These are phyloP conservation scores for Boletus fagicola DNA, from an alignment of 768 basidiomycete species.

Conservation along the genomic window DNA sequence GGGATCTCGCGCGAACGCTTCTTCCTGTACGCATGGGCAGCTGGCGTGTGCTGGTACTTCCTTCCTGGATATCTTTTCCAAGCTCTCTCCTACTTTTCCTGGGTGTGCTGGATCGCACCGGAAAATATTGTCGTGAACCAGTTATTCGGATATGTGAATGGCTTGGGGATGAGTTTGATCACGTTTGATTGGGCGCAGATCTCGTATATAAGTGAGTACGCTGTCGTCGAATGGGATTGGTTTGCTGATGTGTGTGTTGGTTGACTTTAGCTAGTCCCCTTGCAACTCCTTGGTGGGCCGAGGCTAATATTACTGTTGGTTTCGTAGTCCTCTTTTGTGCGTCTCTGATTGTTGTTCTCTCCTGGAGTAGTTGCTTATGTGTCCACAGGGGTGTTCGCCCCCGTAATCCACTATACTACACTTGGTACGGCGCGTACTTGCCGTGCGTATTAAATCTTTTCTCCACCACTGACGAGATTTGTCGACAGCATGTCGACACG, in stretches of 20 bases:
- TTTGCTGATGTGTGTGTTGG: background rate
- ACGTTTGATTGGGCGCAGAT: constrained; percentile 84
- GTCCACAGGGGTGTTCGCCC: constrained; percentile 49
- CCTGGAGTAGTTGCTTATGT: constrained; percentile 52
- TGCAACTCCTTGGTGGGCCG: constrained; percentile 81
- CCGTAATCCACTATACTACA: constrained; percentile 64
- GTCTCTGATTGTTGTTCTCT: constrained; percentile 35
- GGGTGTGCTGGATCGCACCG: constrained; percentile 69
- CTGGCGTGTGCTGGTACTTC: constrained; percentile 43
- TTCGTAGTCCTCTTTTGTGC: constrained; percentile 70
- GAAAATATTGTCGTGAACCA: constrained; percentile 69
- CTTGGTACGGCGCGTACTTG: constrained; percentile 56
- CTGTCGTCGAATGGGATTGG: background rate
- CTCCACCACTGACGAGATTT: background rate
- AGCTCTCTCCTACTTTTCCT: constrained; percentile 59
- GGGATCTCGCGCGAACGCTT: constrained; percentile 54
- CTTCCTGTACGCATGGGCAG: constrained; percentile 44
- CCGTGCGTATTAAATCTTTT: constrained; percentile 38
- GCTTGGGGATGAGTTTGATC: constrained; percentile 67
- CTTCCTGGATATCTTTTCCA: constrained; percentile 75
- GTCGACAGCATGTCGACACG: constrained; percentile 55
- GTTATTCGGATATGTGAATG: constrained; percentile 59
- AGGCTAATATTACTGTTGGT: constrained; percentile 62
- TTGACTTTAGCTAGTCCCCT: constrained; percentile 45
- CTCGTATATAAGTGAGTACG: constrained; percentile 27